phyloP scores from a whole-genome alignment of 257 asterid genomes.

The Hygrophila difformis region DNA sequence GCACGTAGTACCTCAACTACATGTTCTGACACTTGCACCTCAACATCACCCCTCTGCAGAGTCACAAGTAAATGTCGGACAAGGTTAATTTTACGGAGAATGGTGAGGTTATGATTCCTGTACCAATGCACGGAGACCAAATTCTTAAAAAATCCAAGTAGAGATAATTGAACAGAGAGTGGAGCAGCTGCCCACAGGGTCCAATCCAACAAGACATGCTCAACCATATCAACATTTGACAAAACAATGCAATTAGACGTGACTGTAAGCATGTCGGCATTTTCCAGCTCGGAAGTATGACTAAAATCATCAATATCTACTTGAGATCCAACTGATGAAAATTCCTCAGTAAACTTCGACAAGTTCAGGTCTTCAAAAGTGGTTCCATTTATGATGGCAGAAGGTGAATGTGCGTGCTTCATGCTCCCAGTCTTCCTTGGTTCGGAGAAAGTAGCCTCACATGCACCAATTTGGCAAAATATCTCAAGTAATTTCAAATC shows the following conservation, averaged over 20 bases:
- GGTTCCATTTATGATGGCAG: constrained; percentile 40
- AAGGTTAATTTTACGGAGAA: constrained; percentile 89
- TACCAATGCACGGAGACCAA: constrained; percentile 99
- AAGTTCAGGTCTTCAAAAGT: constrained; percentile 68
- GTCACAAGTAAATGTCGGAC: constrained; percentile 95
- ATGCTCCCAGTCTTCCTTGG: constrained; percentile 45
- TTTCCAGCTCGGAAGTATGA: constrained; percentile 82
- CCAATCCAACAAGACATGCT: constrained; percentile 98
- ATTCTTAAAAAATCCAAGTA: constrained; percentile 95
- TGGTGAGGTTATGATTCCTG: constrained; percentile 92
- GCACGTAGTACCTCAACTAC: constrained; percentile 84
- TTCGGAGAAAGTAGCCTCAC: constrained; percentile 97
- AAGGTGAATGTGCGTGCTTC: constrained; percentile 47
- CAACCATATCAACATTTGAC: constrained; percentile 98
- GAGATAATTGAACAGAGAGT: constrained; percentile 72
- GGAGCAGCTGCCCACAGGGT: constrained; percentile 94
- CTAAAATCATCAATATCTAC: constrained; percentile 90
- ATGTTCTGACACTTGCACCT: constrained; percentile 88
- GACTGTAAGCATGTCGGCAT: constrained; percentile 62
- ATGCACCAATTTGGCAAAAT: constrained; percentile 95
- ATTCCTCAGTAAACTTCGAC: constrained; percentile 73
- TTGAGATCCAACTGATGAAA: constrained; percentile 83
- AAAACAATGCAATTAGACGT: constrained; percentile 94
- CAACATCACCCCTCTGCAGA: constrained; percentile 97
- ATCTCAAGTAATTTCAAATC: constrained; percentile 98